Base-by-base conservation (phyloP, 176 grass and related monocot species). In the Canna indica region DNA sequence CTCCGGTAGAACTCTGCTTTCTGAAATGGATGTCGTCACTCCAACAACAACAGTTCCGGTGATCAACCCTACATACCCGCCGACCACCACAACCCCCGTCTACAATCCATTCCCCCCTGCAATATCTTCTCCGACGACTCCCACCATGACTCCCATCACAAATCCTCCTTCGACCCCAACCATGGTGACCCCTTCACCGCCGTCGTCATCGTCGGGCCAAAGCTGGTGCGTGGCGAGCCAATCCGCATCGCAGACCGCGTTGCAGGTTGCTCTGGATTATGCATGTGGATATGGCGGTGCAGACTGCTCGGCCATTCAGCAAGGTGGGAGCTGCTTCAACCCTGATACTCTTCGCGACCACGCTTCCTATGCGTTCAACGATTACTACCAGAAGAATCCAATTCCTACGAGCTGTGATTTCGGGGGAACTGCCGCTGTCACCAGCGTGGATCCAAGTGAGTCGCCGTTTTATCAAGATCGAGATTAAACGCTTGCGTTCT, bases 381-480 rank as follows among this genome's bases (percentile, higher is more conserved):
- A 84, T 72, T 96, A 96, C 77, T 96, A 91, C 82, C 88, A 89
- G 76, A 91, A 85, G 79, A 79, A 88, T 48, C 88, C 86, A 30
- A 29, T 47, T 11, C 75, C 78, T 0, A 91, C 78, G 57, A 84
- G 85, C 76, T 96, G 92, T 72, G 86, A 96, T 73, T 96, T 96
- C 64, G 85, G 88, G 58, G 88, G 92, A 75, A 88, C 85, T 39
- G 85, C 88, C 66, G 75, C 76, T 20, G 8, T 88, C 57, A 85
- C 80, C 54, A 88, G 42, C 48, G 74, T 64, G 0, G 92, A 96
- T 68, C 88, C 85, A 7, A 91, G 92, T 96, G 86, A 96, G 91
- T 53, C 14, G 7, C 27, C 5, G 20, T 32, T 31, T 50, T 6
- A 13, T 17, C 7, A 16, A n/a, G 10, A 7, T 24, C 32, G 20